phyloP scores from a whole-genome alignment of 2,329 filamentous ascomycete genomes.

The Trichophyton simii region DNA sequence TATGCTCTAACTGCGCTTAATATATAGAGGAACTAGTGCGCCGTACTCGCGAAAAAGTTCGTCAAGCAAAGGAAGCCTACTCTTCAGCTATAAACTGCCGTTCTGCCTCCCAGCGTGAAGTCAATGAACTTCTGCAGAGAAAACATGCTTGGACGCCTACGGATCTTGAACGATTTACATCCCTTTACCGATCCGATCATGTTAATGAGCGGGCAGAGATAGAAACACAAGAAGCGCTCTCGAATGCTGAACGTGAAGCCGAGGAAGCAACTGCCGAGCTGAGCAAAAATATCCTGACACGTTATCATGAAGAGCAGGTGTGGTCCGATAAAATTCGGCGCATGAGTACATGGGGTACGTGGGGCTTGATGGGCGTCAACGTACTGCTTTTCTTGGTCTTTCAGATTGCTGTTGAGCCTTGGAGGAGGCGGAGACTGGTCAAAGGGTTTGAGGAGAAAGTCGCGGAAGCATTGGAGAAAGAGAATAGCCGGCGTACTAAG shows the following conservation, averaged over 20 bases:
- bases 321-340: conserved; percentile 96
- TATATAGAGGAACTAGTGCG: conserved; percentile 40
- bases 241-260: conserved; percentile 63
- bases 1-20: conserved; percentile 6
- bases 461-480: conserved; percentile 55
- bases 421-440: conserved; percentile 70
- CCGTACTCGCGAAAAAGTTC: conserved; percentile 50
- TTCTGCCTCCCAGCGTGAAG: conserved; percentile 84
- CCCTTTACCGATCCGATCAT: conserved; percentile 83
- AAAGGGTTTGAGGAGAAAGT: conserved; percentile 71
- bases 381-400: conserved; percentile 76
- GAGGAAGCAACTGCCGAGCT: conserved; percentile 64
- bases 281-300: conserved; percentile 69
- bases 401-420: conserved; percentile 84
- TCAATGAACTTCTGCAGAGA: conserved; percentile 81
- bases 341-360: conserved; percentile 97
- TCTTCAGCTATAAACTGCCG: conserved; percentile 72
- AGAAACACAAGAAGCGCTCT: conserved; percentile 57
- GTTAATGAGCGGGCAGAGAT: conserved; percentile 76
- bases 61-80: conserved; percentile 60
- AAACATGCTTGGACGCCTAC: conserved; percentile 81
- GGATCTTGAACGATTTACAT: conserved; percentile 90
- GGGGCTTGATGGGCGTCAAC: conserved; percentile 95
- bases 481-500: conserved; percentile 26
- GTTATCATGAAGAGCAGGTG: conserved; percentile 98